Conservation (phyloP, 2,329 filamentous ascomycete genomes). For the Podosphaera fusca region DNA sequence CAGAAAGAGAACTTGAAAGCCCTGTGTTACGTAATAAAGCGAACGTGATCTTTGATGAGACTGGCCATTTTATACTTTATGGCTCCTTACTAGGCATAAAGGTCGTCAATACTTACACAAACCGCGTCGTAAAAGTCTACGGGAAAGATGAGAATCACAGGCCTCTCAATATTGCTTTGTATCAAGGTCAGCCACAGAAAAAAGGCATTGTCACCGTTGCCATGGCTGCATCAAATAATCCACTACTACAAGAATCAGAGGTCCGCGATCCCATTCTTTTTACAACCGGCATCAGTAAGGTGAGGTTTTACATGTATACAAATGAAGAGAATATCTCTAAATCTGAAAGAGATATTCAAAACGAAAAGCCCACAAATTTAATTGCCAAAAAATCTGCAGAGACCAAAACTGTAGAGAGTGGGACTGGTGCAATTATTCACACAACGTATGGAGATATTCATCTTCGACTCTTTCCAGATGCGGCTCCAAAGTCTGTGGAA, state of each 20-base stretch:
- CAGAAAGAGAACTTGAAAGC: slow-evolving; percentile 68
- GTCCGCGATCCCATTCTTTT: slow-evolving; percentile 74
- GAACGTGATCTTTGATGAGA: slow-evolving; percentile 90
- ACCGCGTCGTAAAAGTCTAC: slow-evolving; percentile 74
- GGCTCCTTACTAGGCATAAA: slow-evolving; percentile 83
- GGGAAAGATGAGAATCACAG: slow-evolving; percentile 77
- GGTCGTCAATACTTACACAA: slow-evolving; percentile 87
- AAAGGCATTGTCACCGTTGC: slow-evolving; percentile 84
- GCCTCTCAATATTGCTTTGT: slow-evolving; percentile 60
- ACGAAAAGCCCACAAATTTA: slow-evolving; percentile 62
- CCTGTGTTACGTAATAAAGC: slow-evolving; percentile 41
- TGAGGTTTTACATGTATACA: slow-evolving; percentile 95
- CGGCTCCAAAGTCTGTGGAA: slow-evolving; percentile 83
- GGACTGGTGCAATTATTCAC: slow-evolving; percentile 64
- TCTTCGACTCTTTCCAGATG: slow-evolving; percentile 76
- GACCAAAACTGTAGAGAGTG: slow-evolving; percentile 45
- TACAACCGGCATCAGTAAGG: slow-evolving; percentile 62
- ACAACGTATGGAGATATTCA: slow-evolving; percentile 89
- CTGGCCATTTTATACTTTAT: slow-evolving; percentile 82
- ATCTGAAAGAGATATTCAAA: slow-evolving; percentile 72
- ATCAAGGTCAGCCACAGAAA: slow-evolving; percentile 87
- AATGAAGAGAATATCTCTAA: slow-evolving; percentile 70
- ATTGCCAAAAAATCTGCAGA: slow-evolving; percentile 29
- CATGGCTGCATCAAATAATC: slow-evolving; percentile 91
- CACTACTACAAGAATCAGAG: slow-evolving; percentile 78